Conservation (phyloP, 2,329 filamentous ascomycete genomes). For the Coleophoma cylindrospora region DNA sequence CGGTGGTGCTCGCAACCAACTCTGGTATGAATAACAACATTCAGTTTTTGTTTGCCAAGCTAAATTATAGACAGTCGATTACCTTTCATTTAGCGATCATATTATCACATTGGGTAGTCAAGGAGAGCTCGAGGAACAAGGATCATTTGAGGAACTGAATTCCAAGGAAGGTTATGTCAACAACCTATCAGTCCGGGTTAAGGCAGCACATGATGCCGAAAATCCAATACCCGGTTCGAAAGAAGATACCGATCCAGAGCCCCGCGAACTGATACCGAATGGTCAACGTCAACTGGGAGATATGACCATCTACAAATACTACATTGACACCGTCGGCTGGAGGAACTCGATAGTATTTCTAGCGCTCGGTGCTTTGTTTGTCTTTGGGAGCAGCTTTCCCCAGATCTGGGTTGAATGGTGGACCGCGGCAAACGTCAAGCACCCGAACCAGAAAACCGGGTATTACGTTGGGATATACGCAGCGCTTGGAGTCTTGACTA, state of each 20-base stretch:
- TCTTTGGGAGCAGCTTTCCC: slow-evolving; percentile 4
- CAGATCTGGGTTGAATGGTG: neutral
- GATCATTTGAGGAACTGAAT: slow-evolving; percentile 10
- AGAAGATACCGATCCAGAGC: neutral
- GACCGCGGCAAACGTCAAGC: neutral
- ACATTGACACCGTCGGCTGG: too few relatives aligned
- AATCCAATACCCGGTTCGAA: too few relatives aligned
- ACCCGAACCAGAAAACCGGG: neutral
- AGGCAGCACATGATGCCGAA: neutral
- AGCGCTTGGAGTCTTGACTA: neutral
- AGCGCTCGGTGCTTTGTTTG: slow-evolving; percentile 6
- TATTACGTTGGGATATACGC: neutral
- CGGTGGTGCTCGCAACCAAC: slow-evolving; percentile 32
- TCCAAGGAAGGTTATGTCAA: slow-evolving; percentile 12
- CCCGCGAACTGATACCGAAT: neutral
- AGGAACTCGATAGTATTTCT: slow-evolving; percentile 13
- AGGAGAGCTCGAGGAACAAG: slow-evolving; percentile 1
- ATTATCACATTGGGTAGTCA: slow-evolving; percentile 4
- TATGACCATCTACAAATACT: slow-evolving; percentile 12
- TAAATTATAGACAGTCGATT: neutral
- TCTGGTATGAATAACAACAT: neutral
- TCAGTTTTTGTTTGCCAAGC: neutral
- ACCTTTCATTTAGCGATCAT: slow-evolving; percentile 14
- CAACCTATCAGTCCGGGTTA: slow-evolving; percentile 7
- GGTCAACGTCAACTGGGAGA: slow-evolving; percentile 1